Percentiles rank a stretch among this genome's conserved stretches.
Conservation (phyloP, 2,329 filamentous ascomycete species). For the Calonectria montana region DNA sequence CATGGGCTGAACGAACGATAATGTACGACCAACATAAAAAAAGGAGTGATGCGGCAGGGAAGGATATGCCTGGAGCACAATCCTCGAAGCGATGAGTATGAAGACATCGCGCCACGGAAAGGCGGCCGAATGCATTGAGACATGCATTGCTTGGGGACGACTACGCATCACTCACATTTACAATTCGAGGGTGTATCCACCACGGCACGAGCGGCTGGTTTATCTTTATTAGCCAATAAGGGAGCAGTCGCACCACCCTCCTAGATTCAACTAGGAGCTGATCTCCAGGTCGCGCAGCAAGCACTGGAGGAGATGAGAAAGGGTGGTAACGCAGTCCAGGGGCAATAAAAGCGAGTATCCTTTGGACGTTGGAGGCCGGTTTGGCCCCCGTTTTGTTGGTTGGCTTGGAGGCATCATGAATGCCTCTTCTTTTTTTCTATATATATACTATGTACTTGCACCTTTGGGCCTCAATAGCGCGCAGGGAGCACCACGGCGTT, state of each 20-base stretch:
- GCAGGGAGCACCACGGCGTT: conserved; percentile 41
- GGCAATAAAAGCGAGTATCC: conserved; percentile 29
- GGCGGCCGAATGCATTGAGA: conserved; percentile 19
- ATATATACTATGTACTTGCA: conserved; percentile 31
- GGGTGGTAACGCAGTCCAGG: conserved; percentile 9
- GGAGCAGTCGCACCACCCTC: conserved; percentile 31
- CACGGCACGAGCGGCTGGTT: conserved; percentile 13
- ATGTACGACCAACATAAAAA: conserved; percentile 27
- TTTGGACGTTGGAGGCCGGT: conserved; percentile 33
- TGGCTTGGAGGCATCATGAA: conserved; percentile 33
- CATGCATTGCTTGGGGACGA: conserved; percentile 22
- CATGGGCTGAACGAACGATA: conserved; percentile 34
- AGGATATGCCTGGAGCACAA: conserved; percentile 31
- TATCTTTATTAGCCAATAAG: conserved; percentile 27
- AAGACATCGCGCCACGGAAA: conserved; percentile 31
- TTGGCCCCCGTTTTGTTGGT: conserved; percentile 29
- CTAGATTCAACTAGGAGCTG: conserved; percentile 16
- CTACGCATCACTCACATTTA: conserved; percentile 20
- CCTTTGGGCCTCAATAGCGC: conserved; percentile 38
- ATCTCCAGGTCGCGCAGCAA: conserved; percentile 22
- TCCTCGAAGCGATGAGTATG: conserved; percentile 31
- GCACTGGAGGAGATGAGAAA: conserved; percentile 20
- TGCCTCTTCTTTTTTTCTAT: conserved; percentile 35
- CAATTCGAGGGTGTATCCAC: conserved; percentile 4
- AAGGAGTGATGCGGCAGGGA: conserved; percentile 26